These are phyloP conservation scores for Dendryphion nanum DNA, from an alignment of 2,329 filamentous ascomycete genomes.

Conservation along the genomic window DNA sequence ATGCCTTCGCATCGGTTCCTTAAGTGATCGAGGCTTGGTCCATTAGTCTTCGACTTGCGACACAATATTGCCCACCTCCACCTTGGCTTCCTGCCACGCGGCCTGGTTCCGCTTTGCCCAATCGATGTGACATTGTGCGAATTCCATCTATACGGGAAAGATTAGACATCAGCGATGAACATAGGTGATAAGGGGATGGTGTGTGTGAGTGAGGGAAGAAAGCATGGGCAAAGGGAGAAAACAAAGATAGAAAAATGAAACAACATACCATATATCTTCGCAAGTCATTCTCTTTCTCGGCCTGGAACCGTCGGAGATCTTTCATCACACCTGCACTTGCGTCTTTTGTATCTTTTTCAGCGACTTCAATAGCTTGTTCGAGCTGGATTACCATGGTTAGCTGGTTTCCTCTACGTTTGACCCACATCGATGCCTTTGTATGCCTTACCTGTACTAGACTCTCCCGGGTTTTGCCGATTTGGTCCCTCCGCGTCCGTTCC, in stretches of 20 bases:
- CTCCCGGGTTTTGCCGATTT: constrained; percentile 93
- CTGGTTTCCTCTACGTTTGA: too few species aligned
- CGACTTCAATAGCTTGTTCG: constrained; percentile 85
- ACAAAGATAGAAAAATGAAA: constrained; percentile 7
- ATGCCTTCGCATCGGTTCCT: too few species aligned
- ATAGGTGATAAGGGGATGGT: constrained; percentile 1
- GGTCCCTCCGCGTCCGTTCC: constrained; percentile 85
- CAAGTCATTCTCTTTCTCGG: constrained; percentile 92
- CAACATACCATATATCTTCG: constrained; percentile 86
- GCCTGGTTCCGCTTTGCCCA: constrained; percentile 91
- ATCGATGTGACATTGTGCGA: constrained; percentile 88
- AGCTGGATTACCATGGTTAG: constrained; percentile 53
- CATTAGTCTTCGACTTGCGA: not conserved
- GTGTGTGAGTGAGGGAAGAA: not conserved
- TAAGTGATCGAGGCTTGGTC: not conserved
- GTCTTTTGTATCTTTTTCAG: constrained; percentile 89
- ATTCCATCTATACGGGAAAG: constrained; percentile 65
- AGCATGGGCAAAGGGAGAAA: constrained; percentile 1
- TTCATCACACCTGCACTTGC: constrained; percentile 84
- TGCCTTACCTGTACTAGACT: constrained; percentile 63
- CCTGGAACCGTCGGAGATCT: constrained; percentile 89
- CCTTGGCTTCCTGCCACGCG: constrained; percentile 87
- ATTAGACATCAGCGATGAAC: not conserved
- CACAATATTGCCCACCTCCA: constrained; percentile 86
- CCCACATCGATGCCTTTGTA: not conserved